Base-by-base conservation (phyloP, 345 rosid genomes). In the Cardiospermum halicacabum region DNA sequence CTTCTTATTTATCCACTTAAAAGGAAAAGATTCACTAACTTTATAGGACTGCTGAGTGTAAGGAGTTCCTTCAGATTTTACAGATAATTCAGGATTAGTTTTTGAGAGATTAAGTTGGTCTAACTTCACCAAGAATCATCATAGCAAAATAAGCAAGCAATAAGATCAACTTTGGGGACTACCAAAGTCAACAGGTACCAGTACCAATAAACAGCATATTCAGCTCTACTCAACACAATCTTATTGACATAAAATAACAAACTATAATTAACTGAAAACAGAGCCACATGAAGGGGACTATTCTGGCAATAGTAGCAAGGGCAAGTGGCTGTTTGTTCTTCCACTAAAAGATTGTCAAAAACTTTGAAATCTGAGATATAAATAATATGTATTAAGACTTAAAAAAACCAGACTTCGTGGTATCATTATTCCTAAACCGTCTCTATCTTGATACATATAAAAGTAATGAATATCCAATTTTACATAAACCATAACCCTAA, bases 1-100 rank as follows among this genome's bases (percentile, higher is more conserved):
- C 78, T 93, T 93, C 77, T 93, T 93, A 55, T 90, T 93, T 72
- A 93, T 93, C 98, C 98, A 93, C 69, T 89, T 93, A 76, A 86
- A 93, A 53, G 98, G 98, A 71, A 93, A 93, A 39, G 97, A 84
- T 72, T 93, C 97, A 50, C 98, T 93, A 57, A 93, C 98, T 89
- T 92, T 92, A 82, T 93, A 93, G 6, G 98, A 93, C 68, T 93
- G 98, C 76, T 93, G 98, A 53, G 96, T 89, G 68, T 88, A 93
- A 43, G 96, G 89, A 62, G 97, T 90, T 71, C 98, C 98, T 92
- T 65, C 68, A 40, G 31, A 56, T 62, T 47, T 13, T 50, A 69
- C 53, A 67, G 63, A 75, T 36, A 65, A 39, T 36, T 59, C 54
- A 62, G 30, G 26, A 51, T 53, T 39, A 72, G 39, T 69, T 53